A percentile compares a stretch with the other conserved stretches of the same genome.
Conservation (phyloP, 805 yeast genomes). For the Metschnikowia arizonensis region DNA sequence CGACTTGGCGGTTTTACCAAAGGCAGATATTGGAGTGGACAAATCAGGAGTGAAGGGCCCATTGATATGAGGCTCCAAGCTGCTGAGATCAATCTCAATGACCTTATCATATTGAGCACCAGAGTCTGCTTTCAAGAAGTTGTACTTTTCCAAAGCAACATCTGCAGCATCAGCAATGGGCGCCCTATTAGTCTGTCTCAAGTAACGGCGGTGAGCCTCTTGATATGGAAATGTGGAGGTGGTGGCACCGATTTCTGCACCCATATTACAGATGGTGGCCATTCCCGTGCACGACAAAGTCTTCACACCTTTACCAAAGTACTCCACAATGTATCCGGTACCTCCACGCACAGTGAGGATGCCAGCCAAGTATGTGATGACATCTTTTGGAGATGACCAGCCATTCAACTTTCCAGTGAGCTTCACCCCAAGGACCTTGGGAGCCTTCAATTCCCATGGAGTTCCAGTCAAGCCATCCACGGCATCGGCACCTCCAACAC, state of each 20-base stretch:
- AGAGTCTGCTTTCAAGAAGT: slow-evolving; percentile 75
- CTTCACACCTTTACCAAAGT: slow-evolving; percentile 92
- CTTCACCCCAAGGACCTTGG: slow-evolving; percentile 89
- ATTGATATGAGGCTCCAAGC: slow-evolving; percentile 90
- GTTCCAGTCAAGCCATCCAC: slow-evolving; percentile 96
- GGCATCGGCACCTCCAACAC: slow-evolving; percentile 99
- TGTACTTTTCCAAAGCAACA: slow-evolving; percentile 50
- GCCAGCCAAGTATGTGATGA: slow-evolving; percentile 90
- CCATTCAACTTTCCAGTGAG: slow-evolving; percentile 85
- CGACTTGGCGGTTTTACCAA: slow-evolving; percentile 63
- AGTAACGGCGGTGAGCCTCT: slow-evolving; percentile 70
- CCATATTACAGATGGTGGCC: slow-evolving; percentile 99
- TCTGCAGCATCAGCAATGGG: slow-evolving; percentile 80
- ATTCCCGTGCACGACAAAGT: slow-evolving; percentile 94
- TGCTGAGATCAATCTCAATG: slow-evolving; percentile 80
- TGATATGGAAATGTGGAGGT: slow-evolving; percentile 96
- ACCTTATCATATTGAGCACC: slow-evolving; percentile 91
- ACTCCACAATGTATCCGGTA: slow-evolving; percentile 93
- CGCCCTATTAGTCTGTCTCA: slow-evolving; percentile 78
- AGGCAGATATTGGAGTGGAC: slow-evolving; percentile 85
- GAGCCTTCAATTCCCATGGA: slow-evolving; percentile 99
- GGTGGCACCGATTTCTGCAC: slow-evolving; percentile 99
- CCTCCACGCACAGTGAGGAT: slow-evolving; percentile 94
- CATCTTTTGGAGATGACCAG: slow-evolving; percentile 97
- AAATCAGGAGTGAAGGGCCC: slow-evolving; percentile 99